Base-by-base conservation (phyloP, 2,329 filamentous ascomycete species). In the Fusarium acutatum region DNA sequence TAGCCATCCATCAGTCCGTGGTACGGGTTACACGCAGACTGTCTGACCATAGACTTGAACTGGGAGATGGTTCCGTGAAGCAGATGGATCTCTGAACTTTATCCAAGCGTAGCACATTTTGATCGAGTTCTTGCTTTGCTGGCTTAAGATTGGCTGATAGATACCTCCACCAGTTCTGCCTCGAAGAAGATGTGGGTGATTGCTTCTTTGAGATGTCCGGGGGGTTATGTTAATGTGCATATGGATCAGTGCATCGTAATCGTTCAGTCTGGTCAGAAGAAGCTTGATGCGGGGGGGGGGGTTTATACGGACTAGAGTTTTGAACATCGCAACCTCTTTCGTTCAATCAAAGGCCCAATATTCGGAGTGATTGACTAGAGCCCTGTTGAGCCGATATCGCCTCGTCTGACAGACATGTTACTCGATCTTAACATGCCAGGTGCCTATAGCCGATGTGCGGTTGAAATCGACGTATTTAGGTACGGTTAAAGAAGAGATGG, bases 1-100 rank as follows among this genome's bases (percentile, higher is more conserved):
- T 58, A 74, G 72, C 64, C 58, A 65, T 73, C 63, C 52, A 69
- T 60, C 58, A 68, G 63, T 61, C 74, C 70, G 73, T 71, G 62
- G 70, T 62, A 44, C 58, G 63, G 75, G 64, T 49, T 70, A 64
- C 60, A 71, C 70, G 46, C 49, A 61, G 61, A 65, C 52, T 58
- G 60, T 47, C 44, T 64, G 63, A 63, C 58, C 52, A 67, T 54
- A 26, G 34, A 26, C 22, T 43, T 30, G 46, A 34, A 35, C 32
- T 38, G 47, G 47, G 35, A 53, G 35, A 15, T 61, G 28, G 37
- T 40, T 49, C 17, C 30, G 15, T 56, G 38, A 32, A 57, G 32
- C 13, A 38, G 26, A 58, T 47, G 34, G 40, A 60, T 34, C 28
- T 47, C 40, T 34, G 41, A 63, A 38, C 34, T 15, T 26, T 35